phyloP scores from a whole-genome alignment of 768 basidiomycete species.

The Tulasnella sp. region DNA sequence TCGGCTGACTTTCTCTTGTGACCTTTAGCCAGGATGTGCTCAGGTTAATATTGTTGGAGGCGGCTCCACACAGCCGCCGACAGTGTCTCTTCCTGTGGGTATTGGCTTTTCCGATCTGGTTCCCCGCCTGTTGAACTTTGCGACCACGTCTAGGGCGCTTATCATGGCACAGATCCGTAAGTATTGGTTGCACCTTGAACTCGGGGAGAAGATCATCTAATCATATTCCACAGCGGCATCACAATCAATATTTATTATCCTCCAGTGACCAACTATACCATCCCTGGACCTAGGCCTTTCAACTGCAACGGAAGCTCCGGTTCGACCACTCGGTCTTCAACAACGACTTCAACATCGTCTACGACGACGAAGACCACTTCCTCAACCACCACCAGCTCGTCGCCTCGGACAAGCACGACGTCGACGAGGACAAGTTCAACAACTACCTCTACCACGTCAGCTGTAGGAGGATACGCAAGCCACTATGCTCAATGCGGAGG shows the following conservation, averaged over 20 bases:
- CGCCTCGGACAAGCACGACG: not conserved
- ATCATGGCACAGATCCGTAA: not conserved
- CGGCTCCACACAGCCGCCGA: conserved; percentile 26
- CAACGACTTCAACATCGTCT: not conserved
- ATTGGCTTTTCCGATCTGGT: not conserved
- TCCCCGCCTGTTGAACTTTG: not conserved
- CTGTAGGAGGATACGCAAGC: not conserved
- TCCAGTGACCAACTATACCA: conserved; percentile 15
- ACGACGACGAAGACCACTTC: not conserved
- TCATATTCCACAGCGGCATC: not conserved
- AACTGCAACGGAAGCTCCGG: conserved; percentile 2
- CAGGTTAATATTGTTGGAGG: conserved; percentile 35
- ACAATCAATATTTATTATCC: conserved; percentile 21
- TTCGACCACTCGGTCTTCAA: not conserved
- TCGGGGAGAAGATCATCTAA: not conserved
- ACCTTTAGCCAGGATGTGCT: conserved; percentile 33
- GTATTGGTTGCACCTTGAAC: not conserved
- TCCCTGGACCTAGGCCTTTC: conserved; percentile 15
- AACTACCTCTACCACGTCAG: not conserved
- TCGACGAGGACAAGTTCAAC: not conserved
- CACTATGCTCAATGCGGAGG: not conserved
- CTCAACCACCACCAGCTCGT: not conserved
- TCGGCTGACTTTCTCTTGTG: not conserved
- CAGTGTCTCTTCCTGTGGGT: conserved; percentile 22
- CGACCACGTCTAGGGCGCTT: not conserved